phyloP scores from a whole-genome alignment of 2,329 filamentous ascomycete genomes.

The Coniochaeta sp. region DNA sequence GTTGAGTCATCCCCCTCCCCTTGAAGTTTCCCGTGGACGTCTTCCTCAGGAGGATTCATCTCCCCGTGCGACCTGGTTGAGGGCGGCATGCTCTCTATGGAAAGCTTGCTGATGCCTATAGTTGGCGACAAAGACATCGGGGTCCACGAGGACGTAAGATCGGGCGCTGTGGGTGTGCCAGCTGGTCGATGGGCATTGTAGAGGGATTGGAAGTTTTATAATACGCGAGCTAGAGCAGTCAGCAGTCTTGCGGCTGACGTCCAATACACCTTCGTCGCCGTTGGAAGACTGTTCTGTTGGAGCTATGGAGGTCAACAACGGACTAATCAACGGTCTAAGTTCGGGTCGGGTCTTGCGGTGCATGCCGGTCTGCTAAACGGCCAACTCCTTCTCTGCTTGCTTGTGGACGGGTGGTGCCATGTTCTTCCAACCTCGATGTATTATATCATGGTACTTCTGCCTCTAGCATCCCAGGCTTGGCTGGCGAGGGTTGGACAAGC shows the following conservation, averaged over 20 bases:
- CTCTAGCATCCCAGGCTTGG: not conserved
- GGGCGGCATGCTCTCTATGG: conserved; percentile 31
- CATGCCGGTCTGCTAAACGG: not conserved
- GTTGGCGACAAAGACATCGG: conserved; percentile 25
- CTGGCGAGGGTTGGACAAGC: not conserved
- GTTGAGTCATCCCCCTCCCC: conserved; percentile 16
- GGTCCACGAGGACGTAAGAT: conserved; percentile 5
- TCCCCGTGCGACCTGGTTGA: conserved; percentile 23
- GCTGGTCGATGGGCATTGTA: not conserved
- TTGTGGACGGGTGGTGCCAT: not conserved
- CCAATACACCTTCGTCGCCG: not conserved
- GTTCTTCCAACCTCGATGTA: not conserved
- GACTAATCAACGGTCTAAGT: not conserved
- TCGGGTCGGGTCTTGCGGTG: not conserved
- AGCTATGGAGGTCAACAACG: not conserved
- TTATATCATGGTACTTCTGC: not conserved
- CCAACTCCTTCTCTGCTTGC: not conserved
- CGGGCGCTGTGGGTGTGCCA: too few species aligned
- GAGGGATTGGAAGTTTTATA: not conserved
- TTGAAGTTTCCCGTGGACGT: conserved; percentile 16
- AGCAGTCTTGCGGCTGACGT: not conserved
- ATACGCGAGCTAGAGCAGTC: not conserved
- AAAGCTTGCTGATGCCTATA: conserved; percentile 32
- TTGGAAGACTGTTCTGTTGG: not conserved
- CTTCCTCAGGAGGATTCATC: conserved; percentile 14